Evolutionary conservation across 257 asterid species (phyloP).

Genomic region (Solanum raphanifolium): DNA sequence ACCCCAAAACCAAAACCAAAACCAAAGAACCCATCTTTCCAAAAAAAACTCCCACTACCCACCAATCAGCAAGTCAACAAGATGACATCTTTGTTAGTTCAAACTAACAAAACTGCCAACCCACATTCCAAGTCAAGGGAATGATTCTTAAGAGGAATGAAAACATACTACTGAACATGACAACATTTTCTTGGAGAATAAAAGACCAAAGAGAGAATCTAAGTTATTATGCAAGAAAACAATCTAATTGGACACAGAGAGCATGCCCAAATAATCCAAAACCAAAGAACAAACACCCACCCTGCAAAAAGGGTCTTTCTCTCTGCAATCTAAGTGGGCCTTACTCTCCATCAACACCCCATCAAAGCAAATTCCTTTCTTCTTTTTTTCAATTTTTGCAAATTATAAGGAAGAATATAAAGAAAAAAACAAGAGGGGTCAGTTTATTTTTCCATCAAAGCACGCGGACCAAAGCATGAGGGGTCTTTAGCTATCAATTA

Average conservation of each 20-base stretch:
- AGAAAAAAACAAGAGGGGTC: conserved; percentile 27
- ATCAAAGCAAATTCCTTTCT: conserved; percentile 21
- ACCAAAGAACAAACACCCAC: conserved; percentile 50
- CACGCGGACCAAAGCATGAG: conserved; percentile 88
- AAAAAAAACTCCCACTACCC: not conserved
- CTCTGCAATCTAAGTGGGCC: conserved; percentile 70
- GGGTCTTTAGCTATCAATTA: conserved; percentile 31
- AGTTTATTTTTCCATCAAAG: conserved; percentile 52
- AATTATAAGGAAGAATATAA: conserved; percentile 4
- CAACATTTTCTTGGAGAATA: conserved; percentile 14
- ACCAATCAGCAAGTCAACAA: conserved; percentile 3
- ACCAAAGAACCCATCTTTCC: conserved; percentile 22
- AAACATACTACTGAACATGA: not conserved
- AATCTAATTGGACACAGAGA: conserved; percentile 33
- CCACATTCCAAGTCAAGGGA: not conserved
- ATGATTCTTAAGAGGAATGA: conserved; percentile 6
- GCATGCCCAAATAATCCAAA: conserved; percentile 48
- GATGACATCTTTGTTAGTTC: conserved; percentile 7
- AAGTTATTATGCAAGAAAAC: conserved; percentile 35
- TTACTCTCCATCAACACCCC: conserved; percentile 26
- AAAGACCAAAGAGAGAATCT: conserved; percentile 33
- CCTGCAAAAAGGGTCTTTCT: conserved; percentile 47
- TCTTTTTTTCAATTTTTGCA: not conserved
- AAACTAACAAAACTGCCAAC: not conserved
- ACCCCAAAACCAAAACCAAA: conserved; percentile 5